Evolutionary conservation across 225 moss, liverwort and hornwort species (phyloP), one percentile per base, ranked within the genome.

Genomic region (Ulota crispa): DNA sequence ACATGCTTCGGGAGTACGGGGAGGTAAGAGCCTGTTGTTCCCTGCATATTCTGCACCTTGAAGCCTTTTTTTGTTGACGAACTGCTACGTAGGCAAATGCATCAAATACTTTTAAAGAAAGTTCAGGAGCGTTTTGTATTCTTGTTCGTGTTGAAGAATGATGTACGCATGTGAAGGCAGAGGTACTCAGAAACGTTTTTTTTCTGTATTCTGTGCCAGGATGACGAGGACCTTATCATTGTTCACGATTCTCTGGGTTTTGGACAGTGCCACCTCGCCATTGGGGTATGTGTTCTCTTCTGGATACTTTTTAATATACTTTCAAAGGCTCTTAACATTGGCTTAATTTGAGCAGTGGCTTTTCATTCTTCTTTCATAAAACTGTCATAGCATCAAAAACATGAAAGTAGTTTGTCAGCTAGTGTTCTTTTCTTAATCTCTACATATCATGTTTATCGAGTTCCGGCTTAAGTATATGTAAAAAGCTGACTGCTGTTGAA

Each of bases 1-100:
- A 99, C 77, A 94, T 99, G 84, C 86, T 99, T 80, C 93, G 93
- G 47, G 99, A 99, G 86, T 95, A 94, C 65, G 99, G 99, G n/a
- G 94, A 99, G 92, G 94, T 93, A 76, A 73, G 55, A 80, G 50
- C 72, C 32, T 54, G 11, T 19, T 47, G 8, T 52, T 47, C 42
- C 26, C 13, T 79, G 57, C 56, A 28, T 21, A 34, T 70, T 69
- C 50, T 78, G 27, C 43, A 12, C 14, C 3, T 80, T 26, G 31
- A 32, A 55, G 34, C 31, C 27, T 9, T 52, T 24, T 71, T 55
- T 68, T 19, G 26, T 70, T 24, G 64, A 5, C 28, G 21, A 39
- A 36, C 57, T 56, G 70, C 75, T 60, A 50, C 12, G 11, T 78
- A 39, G 43, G 19, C 74, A 34, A n/a, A 7, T 36, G 28, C 47